Evolutionary conservation across 2,329 filamentous ascomycete genomes (phyloP).

Genomic region (Cladosporium austrohemisphaericum): DNA sequence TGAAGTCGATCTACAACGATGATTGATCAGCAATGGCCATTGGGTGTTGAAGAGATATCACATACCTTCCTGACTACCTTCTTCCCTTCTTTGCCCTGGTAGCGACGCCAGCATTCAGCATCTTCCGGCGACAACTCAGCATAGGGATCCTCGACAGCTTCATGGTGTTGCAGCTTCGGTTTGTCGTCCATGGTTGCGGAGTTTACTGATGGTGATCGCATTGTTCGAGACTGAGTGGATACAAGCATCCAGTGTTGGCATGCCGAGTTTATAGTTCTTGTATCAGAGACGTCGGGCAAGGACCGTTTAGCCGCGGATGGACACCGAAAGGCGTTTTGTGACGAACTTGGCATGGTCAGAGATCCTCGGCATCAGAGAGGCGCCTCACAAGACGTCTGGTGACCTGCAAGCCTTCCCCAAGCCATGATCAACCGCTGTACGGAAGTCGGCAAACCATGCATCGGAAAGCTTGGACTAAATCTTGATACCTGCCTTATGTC

Average conservation of each 20-base stretch:
- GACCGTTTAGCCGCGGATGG: too few relatives aligned
- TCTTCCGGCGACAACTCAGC: constrained; percentile 21
- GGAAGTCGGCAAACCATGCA: too few relatives aligned
- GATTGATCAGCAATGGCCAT: constrained; percentile 19
- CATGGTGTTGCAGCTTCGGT: background rate
- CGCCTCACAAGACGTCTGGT: too few relatives aligned
- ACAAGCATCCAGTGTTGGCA: background rate
- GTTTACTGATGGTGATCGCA: background rate
- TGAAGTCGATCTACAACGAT: constrained; percentile 37
- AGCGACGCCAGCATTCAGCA: constrained; percentile 24
- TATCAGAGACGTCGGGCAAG: too few relatives aligned
- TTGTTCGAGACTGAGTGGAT: background rate
- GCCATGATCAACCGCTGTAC: too few relatives aligned
- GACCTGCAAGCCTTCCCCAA: too few relatives aligned
- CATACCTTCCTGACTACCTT: constrained; percentile 49
- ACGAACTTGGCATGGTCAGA: too few relatives aligned
- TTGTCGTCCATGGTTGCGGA: background rate
- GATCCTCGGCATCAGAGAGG: too few relatives aligned
- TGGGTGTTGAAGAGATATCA: background rate
- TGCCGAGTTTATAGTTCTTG: too few relatives aligned
- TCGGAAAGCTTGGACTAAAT: too few relatives aligned
- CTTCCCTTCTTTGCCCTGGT: constrained; percentile 33
- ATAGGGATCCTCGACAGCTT: background rate
- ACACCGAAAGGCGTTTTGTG: too few relatives aligned
- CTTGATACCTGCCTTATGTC: too few relatives aligned